A percentile compares a stretch with the other conserved stretches of the same genome.
phyloP scores from a whole-genome alignment of 345 rosid species.

The Anastatica hierochuntica region DNA sequence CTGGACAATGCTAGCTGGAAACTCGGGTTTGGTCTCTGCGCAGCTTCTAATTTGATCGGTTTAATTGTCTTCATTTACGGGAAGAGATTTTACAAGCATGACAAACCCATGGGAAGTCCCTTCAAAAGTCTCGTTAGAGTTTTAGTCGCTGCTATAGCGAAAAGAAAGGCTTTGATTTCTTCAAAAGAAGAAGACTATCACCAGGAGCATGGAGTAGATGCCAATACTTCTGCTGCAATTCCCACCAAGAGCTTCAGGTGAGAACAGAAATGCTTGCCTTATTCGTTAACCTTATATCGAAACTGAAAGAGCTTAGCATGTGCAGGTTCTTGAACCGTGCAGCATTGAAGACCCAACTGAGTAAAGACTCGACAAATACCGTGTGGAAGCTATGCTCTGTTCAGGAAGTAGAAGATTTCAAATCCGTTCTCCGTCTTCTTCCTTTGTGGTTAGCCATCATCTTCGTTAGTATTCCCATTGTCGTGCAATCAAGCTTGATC shows the following conservation, averaged over 20 bases:
- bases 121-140: conserved; percentile 34
- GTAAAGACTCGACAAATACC: conserved; percentile 29
- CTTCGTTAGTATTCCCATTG: conserved; percentile 33
- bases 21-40: conserved; percentile 40
- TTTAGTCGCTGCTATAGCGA: conserved; percentile 28
- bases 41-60: conserved; percentile 20
- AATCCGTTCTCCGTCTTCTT: conserved; percentile 32
- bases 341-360: conserved; percentile 37
- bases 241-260: conserved; percentile 34
- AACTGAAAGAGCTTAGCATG: conserved; percentile 8
- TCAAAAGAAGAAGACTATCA: conserved; percentile 29
- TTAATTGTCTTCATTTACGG: conserved; percentile 31
- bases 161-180: conserved; percentile 29
- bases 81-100: conserved; percentile 25
- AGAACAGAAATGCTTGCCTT: neutral
- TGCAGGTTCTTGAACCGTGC: conserved; percentile 11
- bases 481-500: conserved; percentile 27
- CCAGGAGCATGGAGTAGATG: neutral
- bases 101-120: conserved; percentile 40
- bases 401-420: conserved; percentile 53
- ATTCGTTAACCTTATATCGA: neutral
- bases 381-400: conserved; percentile 44
- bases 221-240: neutral
- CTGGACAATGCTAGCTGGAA: conserved; percentile 44
- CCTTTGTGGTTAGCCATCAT: conserved; percentile 36